Base-by-base conservation (phyloP, 1,284 basidiomycete species). In the Rhodotorula sp. region DNA sequence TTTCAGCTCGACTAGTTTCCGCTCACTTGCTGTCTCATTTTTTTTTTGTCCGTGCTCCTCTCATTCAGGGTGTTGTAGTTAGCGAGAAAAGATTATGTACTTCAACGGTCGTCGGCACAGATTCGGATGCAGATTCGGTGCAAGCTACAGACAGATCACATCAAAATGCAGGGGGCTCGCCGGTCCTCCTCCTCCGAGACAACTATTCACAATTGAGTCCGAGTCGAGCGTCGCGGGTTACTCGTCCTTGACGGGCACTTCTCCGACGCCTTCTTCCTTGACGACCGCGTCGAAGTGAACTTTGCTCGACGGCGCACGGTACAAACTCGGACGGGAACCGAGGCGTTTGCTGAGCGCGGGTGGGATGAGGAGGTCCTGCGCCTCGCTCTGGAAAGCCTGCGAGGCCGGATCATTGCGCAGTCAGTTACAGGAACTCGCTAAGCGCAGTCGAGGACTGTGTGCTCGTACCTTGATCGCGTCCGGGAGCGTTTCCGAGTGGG, bases 381-480 rank as follows among this genome's bases (percentile, higher is more conserved):
- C 66, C 49, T 71, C 70, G 23, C 48, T 14, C 50, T 66, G 67
- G 60, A 67, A 64, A 23, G 61, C 43, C 70, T 71, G 66, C 54
- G 18, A 2, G 49, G 2, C 26, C 8, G 28, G 15, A n/a, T 50
- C 56, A 49, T 47, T 34, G n/a, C 23, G 8, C 12, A 34, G 7
- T 31, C 26, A 23, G 38, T 23, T 7, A 26, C 8, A 21, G 23
- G 26, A 16, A 28, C 21, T 19, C 7, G 12, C 23, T 38, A 18
- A 34, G 23, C 48, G 14, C 3, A n/a, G 15, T 19, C n/a, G n/a
- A n/a, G 26, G 2, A 54, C 16, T 10, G 26, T 26, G 26, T 55
- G 19, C 19, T 23, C 49, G 49, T 50, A 73, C 71, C 62, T 68
- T 60, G 45, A 70, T 18, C 1, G 61, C 71, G 14, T 67, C 64